Conservation (phyloP, 306 rosid genomes). For the Pachyrhizus erosus region DNA sequence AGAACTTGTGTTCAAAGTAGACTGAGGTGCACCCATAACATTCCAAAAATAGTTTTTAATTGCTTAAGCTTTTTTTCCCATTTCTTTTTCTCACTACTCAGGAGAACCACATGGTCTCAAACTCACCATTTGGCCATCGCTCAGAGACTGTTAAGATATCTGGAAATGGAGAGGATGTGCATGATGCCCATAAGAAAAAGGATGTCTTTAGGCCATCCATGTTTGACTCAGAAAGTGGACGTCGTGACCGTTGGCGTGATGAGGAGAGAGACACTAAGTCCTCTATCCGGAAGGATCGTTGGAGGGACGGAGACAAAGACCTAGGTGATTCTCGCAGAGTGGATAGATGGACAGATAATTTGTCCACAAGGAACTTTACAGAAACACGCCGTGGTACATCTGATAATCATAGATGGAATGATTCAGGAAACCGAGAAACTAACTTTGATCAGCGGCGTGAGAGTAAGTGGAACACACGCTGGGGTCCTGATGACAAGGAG, state of each 20-base stretch:
- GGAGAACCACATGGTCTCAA: constrained; percentile 62
- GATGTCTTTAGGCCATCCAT: constrained; percentile 91
- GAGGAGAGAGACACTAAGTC: constrained; percentile 95
- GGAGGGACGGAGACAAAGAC: constrained; percentile 95
- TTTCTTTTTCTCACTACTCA: constrained; percentile 37
- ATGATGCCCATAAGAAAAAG: constrained; percentile 68
- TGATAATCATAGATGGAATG: constrained; percentile 66
- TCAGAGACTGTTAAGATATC: constrained; percentile 57
- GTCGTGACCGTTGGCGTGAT: constrained; percentile 91
- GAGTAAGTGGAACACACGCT: constrained; percentile 99
- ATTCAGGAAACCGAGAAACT: constrained; percentile 68
- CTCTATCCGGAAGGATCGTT: constrained; percentile 73
- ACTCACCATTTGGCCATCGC: constrained; percentile 55
- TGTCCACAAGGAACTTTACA: constrained; percentile 55
- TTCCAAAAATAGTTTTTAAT: constrained; percentile 4
- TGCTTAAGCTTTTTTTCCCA: background rate
- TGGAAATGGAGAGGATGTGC: constrained; percentile 66
- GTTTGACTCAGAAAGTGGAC: constrained; percentile 73
- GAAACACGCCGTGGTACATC: constrained; percentile 74
- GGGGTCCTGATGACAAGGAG: constrained; percentile 97
- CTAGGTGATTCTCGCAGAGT: constrained; percentile 68
- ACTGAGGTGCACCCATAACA: background rate
- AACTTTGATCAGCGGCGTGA: constrained; percentile 90
- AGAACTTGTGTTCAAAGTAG: background rate
- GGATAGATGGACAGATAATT: constrained; percentile 73